Percentiles rank a stretch among this genome's conserved stretches.
Conservation (phyloP, 1,284 basidiomycete species). For the Ceratobasidium sp. region DNA sequence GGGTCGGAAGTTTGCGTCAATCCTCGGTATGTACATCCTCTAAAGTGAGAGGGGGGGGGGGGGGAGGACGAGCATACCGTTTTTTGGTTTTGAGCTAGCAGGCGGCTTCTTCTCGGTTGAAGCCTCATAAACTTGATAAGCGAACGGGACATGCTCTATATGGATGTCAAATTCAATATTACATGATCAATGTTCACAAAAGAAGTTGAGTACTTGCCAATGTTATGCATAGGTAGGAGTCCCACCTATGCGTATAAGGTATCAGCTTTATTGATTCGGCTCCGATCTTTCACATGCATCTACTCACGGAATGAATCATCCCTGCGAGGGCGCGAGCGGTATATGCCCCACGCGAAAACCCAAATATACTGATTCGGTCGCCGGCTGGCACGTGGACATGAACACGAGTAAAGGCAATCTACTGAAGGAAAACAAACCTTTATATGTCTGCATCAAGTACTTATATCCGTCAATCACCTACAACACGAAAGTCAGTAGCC, state of each 20-base stretch:
- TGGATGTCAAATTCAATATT: not conserved
- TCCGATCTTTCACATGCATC: not conserved
- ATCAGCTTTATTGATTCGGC: not conserved
- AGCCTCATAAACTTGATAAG: constrained; percentile 43
- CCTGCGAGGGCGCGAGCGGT: constrained; percentile 44
- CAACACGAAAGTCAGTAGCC: constrained; percentile 9
- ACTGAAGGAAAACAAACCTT: not conserved
- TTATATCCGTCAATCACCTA: constrained; percentile 40
- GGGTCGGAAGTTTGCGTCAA: no score
- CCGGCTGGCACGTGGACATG: constrained; percentile 8
- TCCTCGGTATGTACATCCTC: no score
- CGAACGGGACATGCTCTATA: constrained; percentile 45
- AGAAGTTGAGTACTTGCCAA: constrained; percentile 13
- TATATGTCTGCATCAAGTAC: constrained; percentile 33
- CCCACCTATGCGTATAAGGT: not conserved
- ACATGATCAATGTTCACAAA: no score
- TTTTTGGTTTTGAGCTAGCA: no score
- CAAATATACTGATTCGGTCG: constrained; percentile 41
- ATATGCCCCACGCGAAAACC: constrained; percentile 43
- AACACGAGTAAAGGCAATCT: no score
- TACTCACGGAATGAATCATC: constrained; percentile 40
- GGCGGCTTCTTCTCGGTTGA: not conserved
- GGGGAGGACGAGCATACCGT: no score
- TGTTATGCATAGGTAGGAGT: constrained; percentile 30
- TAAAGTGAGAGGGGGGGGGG: no score